A percentile compares a stretch with the other conserved stretches of the same genome.
These are phyloP conservation scores for Talaromyces liani DNA, from an alignment of 495 filamentous ascomycete genomes.

Conservation along the genomic window DNA sequence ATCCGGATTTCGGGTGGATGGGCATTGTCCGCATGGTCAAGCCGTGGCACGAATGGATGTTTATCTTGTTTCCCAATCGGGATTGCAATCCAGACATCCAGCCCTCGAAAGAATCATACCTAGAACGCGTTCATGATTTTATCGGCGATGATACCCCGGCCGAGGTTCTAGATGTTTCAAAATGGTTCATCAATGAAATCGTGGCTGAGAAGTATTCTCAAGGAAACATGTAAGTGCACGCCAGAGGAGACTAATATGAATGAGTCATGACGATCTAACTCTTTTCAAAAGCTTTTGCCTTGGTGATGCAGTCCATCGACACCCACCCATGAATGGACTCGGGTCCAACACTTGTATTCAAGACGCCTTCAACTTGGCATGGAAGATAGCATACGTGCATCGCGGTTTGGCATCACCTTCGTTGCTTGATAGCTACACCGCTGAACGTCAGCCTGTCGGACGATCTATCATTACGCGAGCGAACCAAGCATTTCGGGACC, in stretches of 20 bases:
- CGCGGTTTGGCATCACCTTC: conserved; percentile 41
- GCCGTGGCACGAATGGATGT: conserved; percentile 51
- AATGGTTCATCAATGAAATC: conserved; percentile 48
- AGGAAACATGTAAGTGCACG: conserved; percentile 26
- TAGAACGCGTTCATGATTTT: conserved; percentile 31
- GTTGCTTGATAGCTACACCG: conserved; percentile 62
- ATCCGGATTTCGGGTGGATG: conserved; percentile 33
- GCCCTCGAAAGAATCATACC: conserved; percentile 33
- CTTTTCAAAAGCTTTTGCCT: conserved; percentile 31
- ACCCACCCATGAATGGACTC: conserved; percentile 65
- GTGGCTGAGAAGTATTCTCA: conserved; percentile 39
- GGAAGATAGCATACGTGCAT: conserved; percentile 61
- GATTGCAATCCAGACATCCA: conserved; percentile 23
- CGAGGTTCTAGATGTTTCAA: conserved; percentile 36
- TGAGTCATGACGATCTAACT: too few relatives aligned
- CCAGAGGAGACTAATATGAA: conserved; percentile 9
- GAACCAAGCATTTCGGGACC: conserved; percentile 40
- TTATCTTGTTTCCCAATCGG: conserved; percentile 39
- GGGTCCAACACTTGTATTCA: conserved; percentile 69
- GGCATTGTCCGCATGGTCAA: conserved; percentile 44
- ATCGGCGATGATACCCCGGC: conserved; percentile 42
- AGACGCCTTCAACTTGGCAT: conserved; percentile 62
- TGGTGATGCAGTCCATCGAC: conserved; percentile 29
- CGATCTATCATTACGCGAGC: conserved; percentile 38
- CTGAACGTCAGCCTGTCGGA: conserved; percentile 60